Conservation (phyloP, 2,329 filamentous ascomycete species). For the Magnaporthiopsis poae region DNA sequence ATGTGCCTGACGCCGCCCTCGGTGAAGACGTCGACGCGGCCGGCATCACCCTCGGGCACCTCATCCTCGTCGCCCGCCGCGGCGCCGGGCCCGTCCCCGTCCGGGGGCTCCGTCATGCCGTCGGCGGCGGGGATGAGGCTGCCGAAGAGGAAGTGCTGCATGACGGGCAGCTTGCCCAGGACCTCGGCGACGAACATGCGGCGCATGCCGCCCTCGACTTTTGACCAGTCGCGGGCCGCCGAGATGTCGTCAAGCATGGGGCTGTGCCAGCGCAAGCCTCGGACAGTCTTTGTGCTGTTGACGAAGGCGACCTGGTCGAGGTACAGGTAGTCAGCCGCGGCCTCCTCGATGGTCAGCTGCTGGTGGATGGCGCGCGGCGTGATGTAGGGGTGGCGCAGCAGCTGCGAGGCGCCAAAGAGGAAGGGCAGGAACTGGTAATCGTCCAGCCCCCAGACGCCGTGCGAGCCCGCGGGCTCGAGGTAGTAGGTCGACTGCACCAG, state of each 20-base stretch:
- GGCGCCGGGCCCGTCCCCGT: constrained; percentile 27
- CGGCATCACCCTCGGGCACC: constrained; percentile 39
- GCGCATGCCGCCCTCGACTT: constrained; percentile 89
- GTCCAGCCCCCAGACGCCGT: constrained; percentile 95
- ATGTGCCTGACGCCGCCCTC: constrained; percentile 59
- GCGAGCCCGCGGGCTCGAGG: constrained; percentile 88
- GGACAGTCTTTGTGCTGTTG: constrained; percentile 91
- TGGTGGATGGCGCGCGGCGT: constrained; percentile 79
- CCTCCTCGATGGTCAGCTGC: constrained; percentile 76
- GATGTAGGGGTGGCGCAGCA: constrained; percentile 72
- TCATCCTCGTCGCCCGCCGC: constrained; percentile 37
- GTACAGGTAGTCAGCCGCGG: constrained; percentile 73
- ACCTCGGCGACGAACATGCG: constrained; percentile 96
- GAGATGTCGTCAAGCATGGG: constrained; percentile 98
- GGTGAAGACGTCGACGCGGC: constrained; percentile 52
- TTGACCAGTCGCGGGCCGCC: constrained; percentile 76
- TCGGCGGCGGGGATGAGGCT: constrained; percentile 69
- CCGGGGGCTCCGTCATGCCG: constrained; percentile 61
- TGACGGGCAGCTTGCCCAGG: constrained; percentile 83
- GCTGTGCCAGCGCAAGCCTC: constrained; percentile 88
- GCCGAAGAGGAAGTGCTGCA: constrained; percentile 97
- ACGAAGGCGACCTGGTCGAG: constrained; percentile 88
- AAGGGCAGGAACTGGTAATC: constrained; percentile 97
- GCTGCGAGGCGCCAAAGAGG: constrained; percentile 83
- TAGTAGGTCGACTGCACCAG: constrained; percentile 86